Evolutionary conservation across 768 basidiomycete species (phyloP).

Genomic region (Boletales sp.): DNA sequence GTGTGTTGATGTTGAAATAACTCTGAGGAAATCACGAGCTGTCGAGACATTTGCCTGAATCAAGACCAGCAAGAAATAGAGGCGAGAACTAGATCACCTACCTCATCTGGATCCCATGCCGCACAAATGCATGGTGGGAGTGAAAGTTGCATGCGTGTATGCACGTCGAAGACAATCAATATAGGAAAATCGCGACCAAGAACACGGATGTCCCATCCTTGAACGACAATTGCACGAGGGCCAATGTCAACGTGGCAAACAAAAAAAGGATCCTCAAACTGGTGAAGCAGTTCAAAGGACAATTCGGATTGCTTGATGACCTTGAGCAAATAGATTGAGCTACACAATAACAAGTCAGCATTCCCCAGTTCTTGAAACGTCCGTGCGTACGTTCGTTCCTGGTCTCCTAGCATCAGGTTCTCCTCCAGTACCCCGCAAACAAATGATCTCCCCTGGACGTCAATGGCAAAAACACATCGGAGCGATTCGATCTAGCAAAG

Average conservation of each 20-base stretch:
- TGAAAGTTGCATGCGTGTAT: conserved; percentile 2
- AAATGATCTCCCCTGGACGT: conserved; percentile 13
- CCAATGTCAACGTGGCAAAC: conserved; percentile 6
- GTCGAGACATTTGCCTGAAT: neutral
- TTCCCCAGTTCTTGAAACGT: neutral
- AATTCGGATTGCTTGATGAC: neutral
- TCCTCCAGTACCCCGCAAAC: conserved; percentile 15
- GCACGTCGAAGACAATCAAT: conserved; percentile 12
- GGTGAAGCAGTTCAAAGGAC: conserved; percentile 9
- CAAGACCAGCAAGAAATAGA: neutral
- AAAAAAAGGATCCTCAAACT: neutral
- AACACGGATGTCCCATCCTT: too few species aligned
- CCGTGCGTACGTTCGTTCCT: conserved; percentile 1
- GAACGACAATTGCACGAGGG: conserved; percentile 7
- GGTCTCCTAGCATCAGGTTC: neutral
- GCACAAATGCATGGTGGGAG: too few species aligned
- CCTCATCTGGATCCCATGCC: neutral
- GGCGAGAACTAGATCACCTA: neutral
- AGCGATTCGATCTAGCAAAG: neutral
- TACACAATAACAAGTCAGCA: neutral
- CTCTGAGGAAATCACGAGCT: neutral
- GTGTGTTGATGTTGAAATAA: conserved; percentile 18
- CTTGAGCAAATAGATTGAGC: conserved; percentile 1
- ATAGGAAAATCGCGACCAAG: neutral
- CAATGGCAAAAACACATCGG: conserved; percentile 7